Conservation (phyloP, 768 basidiomycete genomes). For the Hericium rajendrae region DNA sequence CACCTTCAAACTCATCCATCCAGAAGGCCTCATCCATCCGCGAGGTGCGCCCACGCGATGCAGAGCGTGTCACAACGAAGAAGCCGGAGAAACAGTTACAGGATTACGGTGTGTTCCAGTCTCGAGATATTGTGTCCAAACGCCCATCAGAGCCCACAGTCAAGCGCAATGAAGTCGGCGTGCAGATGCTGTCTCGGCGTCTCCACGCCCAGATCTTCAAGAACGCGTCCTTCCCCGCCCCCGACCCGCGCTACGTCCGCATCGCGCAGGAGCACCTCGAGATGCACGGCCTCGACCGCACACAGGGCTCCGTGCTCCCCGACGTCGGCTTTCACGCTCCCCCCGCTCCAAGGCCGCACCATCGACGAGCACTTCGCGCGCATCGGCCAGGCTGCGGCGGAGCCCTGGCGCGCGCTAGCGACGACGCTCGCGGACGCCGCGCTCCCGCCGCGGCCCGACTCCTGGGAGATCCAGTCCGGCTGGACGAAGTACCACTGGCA, state of each 20-base stretch:
- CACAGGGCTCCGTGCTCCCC: constrained; percentile 72
- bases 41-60: no score
- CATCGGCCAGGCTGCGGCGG: constrained; percentile 56
- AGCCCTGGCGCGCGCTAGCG: constrained; percentile 73
- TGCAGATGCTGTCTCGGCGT: constrained; percentile 79
- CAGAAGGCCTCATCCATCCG: no score
- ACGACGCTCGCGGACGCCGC: constrained; percentile 39
- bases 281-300: constrained; percentile 73
- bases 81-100: neutral
- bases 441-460: constrained; percentile 53
- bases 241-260: constrained; percentile 50
- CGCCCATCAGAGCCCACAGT: constrained; percentile 23
- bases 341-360: constrained; percentile 69
- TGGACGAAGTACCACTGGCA: constrained; percentile 82
- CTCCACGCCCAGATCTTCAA: constrained; percentile 80
- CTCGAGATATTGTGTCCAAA: neutral
- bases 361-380: constrained; percentile 85
- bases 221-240: constrained; percentile 51
- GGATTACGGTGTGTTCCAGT: neutral
- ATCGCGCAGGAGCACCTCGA: constrained; percentile 76
- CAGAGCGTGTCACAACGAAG: neutral
- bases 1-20: no score
- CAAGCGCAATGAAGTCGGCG: constrained; percentile 82
- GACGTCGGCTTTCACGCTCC: constrained; percentile 74
- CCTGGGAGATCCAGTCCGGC: constrained; percentile 55